Conservation (phyloP, 2,329 filamentous ascomycete species). For the Xylariaceae sp. region DNA sequence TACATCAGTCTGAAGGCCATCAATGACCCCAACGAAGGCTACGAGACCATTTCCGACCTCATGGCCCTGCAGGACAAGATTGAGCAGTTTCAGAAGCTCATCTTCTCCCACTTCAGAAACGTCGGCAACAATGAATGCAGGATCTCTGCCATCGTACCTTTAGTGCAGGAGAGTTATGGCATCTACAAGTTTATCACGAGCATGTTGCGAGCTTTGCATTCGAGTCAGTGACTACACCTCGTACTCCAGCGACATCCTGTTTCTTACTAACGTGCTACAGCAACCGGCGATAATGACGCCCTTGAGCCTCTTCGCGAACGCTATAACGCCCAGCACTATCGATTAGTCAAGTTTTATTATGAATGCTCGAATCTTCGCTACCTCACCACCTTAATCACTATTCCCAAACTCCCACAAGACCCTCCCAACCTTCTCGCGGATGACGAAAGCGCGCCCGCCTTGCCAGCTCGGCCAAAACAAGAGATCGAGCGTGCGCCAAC, state of each 20-base stretch:
- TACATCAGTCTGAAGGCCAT: constrained; percentile 97
- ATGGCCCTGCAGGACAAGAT: constrained; percentile 98
- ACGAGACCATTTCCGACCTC: constrained; percentile 92
- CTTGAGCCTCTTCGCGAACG: constrained; percentile 80
- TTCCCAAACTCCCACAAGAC: constrained; percentile 92
- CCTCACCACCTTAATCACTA: constrained; percentile 90
- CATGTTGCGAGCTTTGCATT: constrained; percentile 98
- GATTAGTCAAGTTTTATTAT: constrained; percentile 96
- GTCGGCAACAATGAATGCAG: constrained; percentile 94
- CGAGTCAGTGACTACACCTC: constrained; percentile 55
- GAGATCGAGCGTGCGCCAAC: constrained; percentile 66
- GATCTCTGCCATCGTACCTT: constrained; percentile 86
- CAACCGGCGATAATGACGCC: constrained; percentile 89
- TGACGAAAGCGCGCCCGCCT: constrained; percentile 75
- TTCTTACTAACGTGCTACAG: constrained; percentile 38
- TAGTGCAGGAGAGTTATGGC: constrained; percentile 97
- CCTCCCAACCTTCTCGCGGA: constrained; percentile 84
- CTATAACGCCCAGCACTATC: constrained; percentile 95
- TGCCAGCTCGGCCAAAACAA: constrained; percentile 77
- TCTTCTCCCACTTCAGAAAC: constrained; percentile 92
- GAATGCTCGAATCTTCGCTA: constrained; percentile 98
- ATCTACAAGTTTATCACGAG: constrained; percentile 99
- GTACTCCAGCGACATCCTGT: not conserved
- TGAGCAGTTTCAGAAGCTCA: constrained; percentile 95
- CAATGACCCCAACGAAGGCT: constrained; percentile 97